phyloP scores from a whole-genome alignment of 2,329 filamentous ascomycete genomes.

The Xylaria sp. region DNA sequence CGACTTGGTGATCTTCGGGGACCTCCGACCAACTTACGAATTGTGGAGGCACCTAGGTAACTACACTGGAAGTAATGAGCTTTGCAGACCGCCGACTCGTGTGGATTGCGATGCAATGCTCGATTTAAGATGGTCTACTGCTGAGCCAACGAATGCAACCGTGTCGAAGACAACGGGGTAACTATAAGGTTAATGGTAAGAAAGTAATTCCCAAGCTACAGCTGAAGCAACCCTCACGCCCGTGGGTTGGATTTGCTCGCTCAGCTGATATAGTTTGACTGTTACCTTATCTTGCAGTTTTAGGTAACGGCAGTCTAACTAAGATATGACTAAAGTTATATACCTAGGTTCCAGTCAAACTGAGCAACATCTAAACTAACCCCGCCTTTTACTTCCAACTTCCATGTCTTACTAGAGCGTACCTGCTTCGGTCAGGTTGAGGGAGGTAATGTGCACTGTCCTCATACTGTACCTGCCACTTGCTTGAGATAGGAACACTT shows the following conservation, averaged over 20 bases:
- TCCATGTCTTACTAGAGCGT: neutral
- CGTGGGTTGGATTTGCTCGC: neutral
- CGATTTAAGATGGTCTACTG: neutral
- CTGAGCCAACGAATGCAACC: conserved; percentile 16
- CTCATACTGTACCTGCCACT: neutral
- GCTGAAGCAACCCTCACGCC: neutral
- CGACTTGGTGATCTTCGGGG: conserved; percentile 9
- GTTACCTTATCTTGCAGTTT: neutral
- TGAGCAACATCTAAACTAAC: neutral
- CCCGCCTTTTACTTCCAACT: neutral
- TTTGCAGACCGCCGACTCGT: neutral
- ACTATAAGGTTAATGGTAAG: conserved; percentile 2
- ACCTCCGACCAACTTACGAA: conserved; percentile 16
- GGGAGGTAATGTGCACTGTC: no score
- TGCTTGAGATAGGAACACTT: conserved; percentile 4
- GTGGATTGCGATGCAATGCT: conserved; percentile 6
- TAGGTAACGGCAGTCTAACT: no score
- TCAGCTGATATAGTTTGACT: neutral
- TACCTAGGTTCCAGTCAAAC: no score
- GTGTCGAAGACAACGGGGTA: conserved; percentile 9
- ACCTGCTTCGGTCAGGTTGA: neutral
- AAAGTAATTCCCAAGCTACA: neutral
- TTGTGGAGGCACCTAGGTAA: conserved; percentile 14
- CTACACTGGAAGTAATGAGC: neutral
- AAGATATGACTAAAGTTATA: neutral